Percentiles rank a stretch among this genome's conserved stretches.
phyloP scores from a whole-genome alignment of 352 stramenopile genomes.

The Globisporangium heterothallicum region DNA sequence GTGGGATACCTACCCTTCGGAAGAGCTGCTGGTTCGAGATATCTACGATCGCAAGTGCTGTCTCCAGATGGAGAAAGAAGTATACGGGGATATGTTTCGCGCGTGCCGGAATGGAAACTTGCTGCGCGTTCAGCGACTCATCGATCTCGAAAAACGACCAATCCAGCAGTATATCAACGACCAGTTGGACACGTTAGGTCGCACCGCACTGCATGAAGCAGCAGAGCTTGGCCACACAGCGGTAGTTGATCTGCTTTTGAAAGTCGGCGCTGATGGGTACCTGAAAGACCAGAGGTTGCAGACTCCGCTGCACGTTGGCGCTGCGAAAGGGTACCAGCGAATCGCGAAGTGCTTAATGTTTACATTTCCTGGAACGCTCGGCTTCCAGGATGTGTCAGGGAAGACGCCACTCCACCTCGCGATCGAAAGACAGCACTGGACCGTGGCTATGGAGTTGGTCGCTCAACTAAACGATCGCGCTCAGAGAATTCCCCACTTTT shows the following conservation, averaged over 20 bases:
- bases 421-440: slow-evolving; percentile 30
- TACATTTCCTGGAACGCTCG: slow-evolving; percentile 34
- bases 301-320: slow-evolving; percentile 40
- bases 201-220: slow-evolving; percentile 53
- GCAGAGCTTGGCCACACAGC: slow-evolving; percentile 52
- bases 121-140: slow-evolving; percentile 39
- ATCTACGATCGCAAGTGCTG: slow-evolving; percentile 31
- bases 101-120: slow-evolving; percentile 53
- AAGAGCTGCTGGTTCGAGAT: slow-evolving; percentile 25
- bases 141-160: slow-evolving; percentile 54
- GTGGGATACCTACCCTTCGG: slow-evolving; percentile 40
- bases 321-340: slow-evolving; percentile 34
- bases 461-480: slow-evolving; percentile 12
- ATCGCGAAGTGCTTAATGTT: slow-evolving; percentile 44
- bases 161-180: slow-evolving; percentile 46
- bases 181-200: slow-evolving; percentile 28
- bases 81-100: slow-evolving; percentile 52
- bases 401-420: slow-evolving; percentile 49
- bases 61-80: slow-evolving; percentile 37
- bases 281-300: slow-evolving; percentile 42
- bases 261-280: slow-evolving; percentile 47
- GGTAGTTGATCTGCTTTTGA: slow-evolving; percentile 52
- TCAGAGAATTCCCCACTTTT: background rate
- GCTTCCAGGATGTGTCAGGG: slow-evolving; percentile 29
- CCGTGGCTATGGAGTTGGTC: slow-evolving; percentile 27